Conservation (phyloP, 305 asterid genomes). For the Rubia occidens region DNA sequence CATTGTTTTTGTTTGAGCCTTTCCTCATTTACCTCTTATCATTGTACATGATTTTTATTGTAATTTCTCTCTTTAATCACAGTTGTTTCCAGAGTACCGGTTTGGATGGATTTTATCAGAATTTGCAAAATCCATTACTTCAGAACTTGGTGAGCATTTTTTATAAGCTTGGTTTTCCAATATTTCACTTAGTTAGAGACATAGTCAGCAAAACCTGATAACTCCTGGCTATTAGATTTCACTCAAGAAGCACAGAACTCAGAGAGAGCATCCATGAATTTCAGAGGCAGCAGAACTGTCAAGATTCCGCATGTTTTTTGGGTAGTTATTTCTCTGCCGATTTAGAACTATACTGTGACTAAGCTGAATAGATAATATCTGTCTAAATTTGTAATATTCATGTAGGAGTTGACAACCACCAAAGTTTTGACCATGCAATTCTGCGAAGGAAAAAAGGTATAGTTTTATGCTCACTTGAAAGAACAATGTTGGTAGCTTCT, state of each 20-base stretch:
- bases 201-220: not conserved
- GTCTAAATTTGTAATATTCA: slow-evolving; percentile 19
- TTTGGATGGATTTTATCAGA: slow-evolving; percentile 78
- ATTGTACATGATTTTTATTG: slow-evolving; percentile 19
- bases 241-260: slow-evolving; percentile 77
- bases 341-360: not conserved
- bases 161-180: not conserved
- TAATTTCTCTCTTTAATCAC: slow-evolving; percentile 23
- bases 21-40: slow-evolving; percentile 3
- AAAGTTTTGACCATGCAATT: slow-evolving; percentile 87
- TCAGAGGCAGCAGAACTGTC: slow-evolving; percentile 50
- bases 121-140: slow-evolving; percentile 63
- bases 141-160: slow-evolving; percentile 70
- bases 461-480: slow-evolving; percentile 11
- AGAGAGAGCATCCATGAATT: slow-evolving; percentile 53
- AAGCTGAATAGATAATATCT: not conserved
- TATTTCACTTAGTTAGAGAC: not conserved
- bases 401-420: slow-evolving; percentile 71
- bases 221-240: slow-evolving; percentile 51
- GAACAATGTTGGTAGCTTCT: not conserved
- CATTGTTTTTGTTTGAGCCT: not conserved
- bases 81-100: slow-evolving; percentile 83
- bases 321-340: slow-evolving; percentile 36
- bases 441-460: slow-evolving; percentile 77
- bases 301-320: slow-evolving; percentile 64